Conservation (phyloP, 2,329 filamentous ascomycete genomes). For the Didymellaceae sp. region DNA sequence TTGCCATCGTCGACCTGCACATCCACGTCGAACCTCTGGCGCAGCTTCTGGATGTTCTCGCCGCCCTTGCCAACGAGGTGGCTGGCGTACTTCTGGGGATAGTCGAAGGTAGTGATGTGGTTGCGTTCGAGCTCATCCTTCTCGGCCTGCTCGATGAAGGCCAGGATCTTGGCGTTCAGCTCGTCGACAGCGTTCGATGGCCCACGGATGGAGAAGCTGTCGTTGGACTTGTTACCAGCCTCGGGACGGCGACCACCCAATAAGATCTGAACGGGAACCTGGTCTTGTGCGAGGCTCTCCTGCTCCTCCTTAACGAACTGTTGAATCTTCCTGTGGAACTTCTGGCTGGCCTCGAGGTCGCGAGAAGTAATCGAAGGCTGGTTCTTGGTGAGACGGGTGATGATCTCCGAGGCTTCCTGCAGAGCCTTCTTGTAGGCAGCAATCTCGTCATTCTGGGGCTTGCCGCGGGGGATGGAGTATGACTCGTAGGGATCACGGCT, state of each 20-base stretch:
- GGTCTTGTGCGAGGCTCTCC: slow-evolving; percentile 53
- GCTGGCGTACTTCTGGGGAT: slow-evolving; percentile 93
- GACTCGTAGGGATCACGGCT: slow-evolving; percentile 61
- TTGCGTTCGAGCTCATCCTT: slow-evolving; percentile 93
- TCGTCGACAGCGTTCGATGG: slow-evolving; percentile 74
- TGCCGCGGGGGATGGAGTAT: slow-evolving; percentile 62
- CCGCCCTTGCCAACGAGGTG: slow-evolving; percentile 74
- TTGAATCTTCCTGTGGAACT: slow-evolving; percentile 69
- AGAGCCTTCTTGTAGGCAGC: slow-evolving; percentile 64
- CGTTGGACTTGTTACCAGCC: slow-evolving; percentile 62
- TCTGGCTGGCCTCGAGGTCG: slow-evolving; percentile 61
- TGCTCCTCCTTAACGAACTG: slow-evolving; percentile 66
- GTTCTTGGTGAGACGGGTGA: slow-evolving; percentile 60
- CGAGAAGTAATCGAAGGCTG: slow-evolving; percentile 63
- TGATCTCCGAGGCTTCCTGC: slow-evolving; percentile 63
- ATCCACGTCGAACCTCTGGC: slow-evolving; percentile 73
- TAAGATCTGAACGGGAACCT: slow-evolving; percentile 64
- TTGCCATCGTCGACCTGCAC: slow-evolving; percentile 93
- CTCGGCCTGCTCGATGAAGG: slow-evolving; percentile 86
- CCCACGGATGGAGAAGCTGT: slow-evolving; percentile 74
- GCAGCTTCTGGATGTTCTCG: slow-evolving; percentile 72
- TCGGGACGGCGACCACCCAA: slow-evolving; percentile 54
- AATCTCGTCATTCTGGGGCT: slow-evolving; percentile 62
- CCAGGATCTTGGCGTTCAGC: slow-evolving; percentile 73
- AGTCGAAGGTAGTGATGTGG: slow-evolving; percentile 85